phyloP scores from a whole-genome alignment of 208 protist species.

The Leishmania amazonensis region DNA sequence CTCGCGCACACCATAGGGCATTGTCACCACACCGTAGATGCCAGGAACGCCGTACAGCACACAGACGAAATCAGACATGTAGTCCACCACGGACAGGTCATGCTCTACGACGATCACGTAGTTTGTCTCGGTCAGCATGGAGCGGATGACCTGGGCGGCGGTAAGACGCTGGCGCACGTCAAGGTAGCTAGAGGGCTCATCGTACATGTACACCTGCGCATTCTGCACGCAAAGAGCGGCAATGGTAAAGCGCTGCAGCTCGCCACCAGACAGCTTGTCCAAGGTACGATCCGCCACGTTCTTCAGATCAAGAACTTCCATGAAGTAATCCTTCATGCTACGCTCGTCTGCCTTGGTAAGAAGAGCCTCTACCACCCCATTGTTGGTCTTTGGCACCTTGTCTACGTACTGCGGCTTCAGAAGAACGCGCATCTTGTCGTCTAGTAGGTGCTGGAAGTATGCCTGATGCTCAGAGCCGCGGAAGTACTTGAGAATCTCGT shows the following conservation, averaged over 20 bases:
- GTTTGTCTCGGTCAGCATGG: conserved; percentile 91
- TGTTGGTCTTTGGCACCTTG: conserved; percentile 97
- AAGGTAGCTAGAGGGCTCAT: conserved; percentile 99
- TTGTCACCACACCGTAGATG: conserved; percentile 99
- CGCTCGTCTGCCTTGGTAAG: conserved; percentile 93
- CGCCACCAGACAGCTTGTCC: conserved; percentile 98
- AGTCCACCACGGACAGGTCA: conserved; percentile 99
- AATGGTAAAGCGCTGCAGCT: conserved; percentile 99
- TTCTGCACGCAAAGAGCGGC: conserved; percentile 90
- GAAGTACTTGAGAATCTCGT: conserved; percentile 99
- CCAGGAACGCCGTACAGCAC: conserved; percentile 99
- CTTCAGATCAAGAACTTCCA: conserved; percentile 94
- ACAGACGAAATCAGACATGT: conserved; percentile 99
- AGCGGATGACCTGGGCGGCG: conserved; percentile 97
- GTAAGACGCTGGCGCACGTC: conserved; percentile 99
- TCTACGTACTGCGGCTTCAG: conserved; percentile 99
- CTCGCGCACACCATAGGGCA: conserved; percentile 99
- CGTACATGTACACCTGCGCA: conserved; percentile 99
- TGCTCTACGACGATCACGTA: conserved; percentile 99
- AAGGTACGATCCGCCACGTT: conserved; percentile 95
- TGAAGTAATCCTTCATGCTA: conserved; percentile 78
- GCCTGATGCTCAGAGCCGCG: conserved; percentile 99
- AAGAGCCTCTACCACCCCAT: conserved; percentile 94
- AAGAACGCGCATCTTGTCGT: conserved; percentile 98
- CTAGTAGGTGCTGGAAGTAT: conserved; percentile 99